Conservation (phyloP, 1,139 yeast genomes). For the Taphrina deformans region DNA sequence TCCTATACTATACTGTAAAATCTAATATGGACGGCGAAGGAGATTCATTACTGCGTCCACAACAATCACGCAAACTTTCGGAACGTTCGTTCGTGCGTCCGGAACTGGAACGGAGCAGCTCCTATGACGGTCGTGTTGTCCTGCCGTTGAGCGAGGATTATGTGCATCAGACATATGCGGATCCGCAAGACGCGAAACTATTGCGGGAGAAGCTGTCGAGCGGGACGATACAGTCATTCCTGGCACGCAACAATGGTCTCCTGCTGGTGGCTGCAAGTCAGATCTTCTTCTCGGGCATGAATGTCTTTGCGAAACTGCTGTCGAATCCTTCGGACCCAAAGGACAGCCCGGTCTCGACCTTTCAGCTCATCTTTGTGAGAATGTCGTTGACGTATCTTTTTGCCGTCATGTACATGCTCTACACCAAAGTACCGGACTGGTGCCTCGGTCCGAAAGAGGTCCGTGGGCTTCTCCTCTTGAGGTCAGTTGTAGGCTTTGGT, state of each 20-base stretch:
- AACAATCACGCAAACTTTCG: not conserved
- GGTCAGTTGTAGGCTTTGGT: slow-evolving; percentile 75
- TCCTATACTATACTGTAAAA: too few relatives aligned
- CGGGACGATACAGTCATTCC: slow-evolving; percentile 1
- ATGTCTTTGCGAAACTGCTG: slow-evolving; percentile 67
- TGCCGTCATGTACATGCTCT: slow-evolving; percentile 34
- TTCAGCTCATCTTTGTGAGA: slow-evolving; percentile 72
- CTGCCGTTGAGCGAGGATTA: slow-evolving; percentile 28
- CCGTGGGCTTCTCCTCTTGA: slow-evolving; percentile 56
- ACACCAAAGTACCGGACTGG: slow-evolving; percentile 51
- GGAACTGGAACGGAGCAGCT: slow-evolving; percentile 4
- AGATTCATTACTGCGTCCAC: not conserved
- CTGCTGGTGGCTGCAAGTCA: slow-evolving; percentile 47
- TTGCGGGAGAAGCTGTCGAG: slow-evolving; percentile 6
- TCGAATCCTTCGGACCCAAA: slow-evolving; percentile 59
- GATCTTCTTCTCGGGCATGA: slow-evolving; percentile 74
- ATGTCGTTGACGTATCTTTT: slow-evolving; percentile 49
- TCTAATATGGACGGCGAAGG: not conserved
- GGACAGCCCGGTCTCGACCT: slow-evolving; percentile 60
- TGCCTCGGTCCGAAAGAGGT: slow-evolving; percentile 69
- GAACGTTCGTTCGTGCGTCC: not conserved
- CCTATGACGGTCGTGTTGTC: slow-evolving; percentile 25
- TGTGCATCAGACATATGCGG: slow-evolving; percentile 23
- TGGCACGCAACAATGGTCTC: slow-evolving; percentile 36
- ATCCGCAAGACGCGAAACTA: slow-evolving; percentile 6